Percentiles rank a stretch among this genome's conserved stretches.
These are phyloP conservation scores for Clonostachys sp. DNA, from an alignment of 2,329 filamentous ascomycete species.

Conservation along the genomic window DNA sequence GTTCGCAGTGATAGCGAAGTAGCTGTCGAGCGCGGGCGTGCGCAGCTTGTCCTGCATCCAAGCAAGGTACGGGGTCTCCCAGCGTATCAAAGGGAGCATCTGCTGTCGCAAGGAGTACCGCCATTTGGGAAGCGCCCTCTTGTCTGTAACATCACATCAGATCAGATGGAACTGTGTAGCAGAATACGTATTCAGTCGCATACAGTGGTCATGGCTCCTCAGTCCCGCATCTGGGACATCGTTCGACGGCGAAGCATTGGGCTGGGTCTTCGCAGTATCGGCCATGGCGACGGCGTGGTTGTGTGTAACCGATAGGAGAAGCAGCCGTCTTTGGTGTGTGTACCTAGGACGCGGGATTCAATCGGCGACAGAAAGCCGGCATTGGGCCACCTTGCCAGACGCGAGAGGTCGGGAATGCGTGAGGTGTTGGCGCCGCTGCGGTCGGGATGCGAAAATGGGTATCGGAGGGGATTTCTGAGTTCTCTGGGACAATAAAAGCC, in stretches of 20 bases:
- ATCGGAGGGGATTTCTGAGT: background rate
- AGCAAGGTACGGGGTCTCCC: slow-evolving; percentile 93
- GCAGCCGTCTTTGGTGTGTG: too few species aligned
- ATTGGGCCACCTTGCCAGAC: slow-evolving; percentile 1
- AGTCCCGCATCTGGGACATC: slow-evolving; percentile 64
- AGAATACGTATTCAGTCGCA: slow-evolving; percentile 10
- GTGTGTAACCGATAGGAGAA: too few species aligned
- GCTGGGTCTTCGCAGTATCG: background rate
- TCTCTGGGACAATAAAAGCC: too few species aligned
- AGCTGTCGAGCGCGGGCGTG: slow-evolving; percentile 83
- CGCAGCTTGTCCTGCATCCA: slow-evolving; percentile 77
- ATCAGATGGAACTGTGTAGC: background rate
- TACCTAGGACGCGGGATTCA: background rate
- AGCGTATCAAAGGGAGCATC: slow-evolving; percentile 81
- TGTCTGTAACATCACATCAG: slow-evolving; percentile 50
- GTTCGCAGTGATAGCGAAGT: slow-evolving; percentile 96
- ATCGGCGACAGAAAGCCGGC: background rate
- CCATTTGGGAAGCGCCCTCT: slow-evolving; percentile 79
- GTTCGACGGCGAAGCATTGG: background rate
- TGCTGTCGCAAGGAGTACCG: slow-evolving; percentile 78
- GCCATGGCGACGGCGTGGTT: background rate
- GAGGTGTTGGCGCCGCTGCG: background rate
- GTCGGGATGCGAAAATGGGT: background rate
- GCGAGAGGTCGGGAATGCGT: background rate
- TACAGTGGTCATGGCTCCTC: slow-evolving; percentile 75